Conservation (phyloP, 805 yeast genomes). For the Starmera dryadoides region DNA sequence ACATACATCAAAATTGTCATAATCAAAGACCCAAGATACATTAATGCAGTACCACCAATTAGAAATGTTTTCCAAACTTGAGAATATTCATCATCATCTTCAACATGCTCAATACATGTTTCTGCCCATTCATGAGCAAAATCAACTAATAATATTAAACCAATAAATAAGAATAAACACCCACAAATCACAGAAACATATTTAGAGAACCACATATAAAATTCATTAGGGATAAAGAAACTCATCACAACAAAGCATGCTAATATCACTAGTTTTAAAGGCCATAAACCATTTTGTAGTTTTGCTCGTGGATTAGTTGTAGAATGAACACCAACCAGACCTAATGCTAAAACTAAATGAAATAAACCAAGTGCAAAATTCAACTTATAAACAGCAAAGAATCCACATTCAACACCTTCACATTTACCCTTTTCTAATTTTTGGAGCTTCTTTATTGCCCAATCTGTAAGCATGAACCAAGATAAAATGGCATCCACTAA, state of each 20-base stretch:
- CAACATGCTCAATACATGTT: conserved; percentile 84
- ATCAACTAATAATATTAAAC: conserved; percentile 84
- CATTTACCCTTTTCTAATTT: conserved; percentile 65
- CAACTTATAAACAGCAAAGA: conserved; percentile 88
- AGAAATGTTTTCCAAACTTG: conserved; percentile 72
- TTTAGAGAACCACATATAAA: conserved; percentile 87
- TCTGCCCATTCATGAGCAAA: conserved; percentile 99
- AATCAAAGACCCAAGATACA: conserved; percentile 70
- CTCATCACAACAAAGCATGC: conserved; percentile 46
- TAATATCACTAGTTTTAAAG: conserved; percentile 60
- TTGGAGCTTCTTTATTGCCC: conserved; percentile 68
- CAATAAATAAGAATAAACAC: conserved; percentile 80
- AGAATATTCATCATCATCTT: conserved; percentile 58
- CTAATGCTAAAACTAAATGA: conserved; percentile 63
- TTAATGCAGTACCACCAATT: conserved; percentile 77
- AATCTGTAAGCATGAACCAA: conserved; percentile 88
- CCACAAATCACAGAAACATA: conserved; percentile 81
- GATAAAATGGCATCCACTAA: conserved; percentile 74
- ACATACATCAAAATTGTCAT: conserved; percentile 77
- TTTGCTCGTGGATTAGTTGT: conserved; percentile 71
- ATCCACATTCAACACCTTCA: conserved; percentile 82
- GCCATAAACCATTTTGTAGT: conserved; percentile 93
- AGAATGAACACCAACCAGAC: conserved; percentile 69
- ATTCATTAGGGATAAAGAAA: conserved; percentile 79
- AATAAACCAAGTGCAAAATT: conserved; percentile 80